Evolutionary conservation across 164 flowering plant genomes (phyloP), one percentile per base, ranked within the genome.

Genomic region (Aristolochia californica): DNA sequence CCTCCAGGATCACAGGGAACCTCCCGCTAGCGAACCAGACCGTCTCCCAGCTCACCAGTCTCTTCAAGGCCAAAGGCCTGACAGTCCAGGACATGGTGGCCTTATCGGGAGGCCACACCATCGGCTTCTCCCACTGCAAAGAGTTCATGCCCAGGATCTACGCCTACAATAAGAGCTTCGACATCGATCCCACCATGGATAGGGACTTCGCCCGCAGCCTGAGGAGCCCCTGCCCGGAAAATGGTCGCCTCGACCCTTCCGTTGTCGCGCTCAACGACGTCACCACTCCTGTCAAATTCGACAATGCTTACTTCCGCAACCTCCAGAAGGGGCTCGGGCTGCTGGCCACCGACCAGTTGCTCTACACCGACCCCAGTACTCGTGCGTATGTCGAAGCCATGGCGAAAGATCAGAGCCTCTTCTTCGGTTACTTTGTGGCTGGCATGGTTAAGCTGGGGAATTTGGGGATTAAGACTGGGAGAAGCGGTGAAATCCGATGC

Each of bases 51-150:
- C 66, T 84, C 22, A 59, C 77, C 55, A 23, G 60, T 43, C 50
- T 82, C 1, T 82, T 85, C 66, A 45, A 44, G 0, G 21, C 68
- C 5, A 62, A 68, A 28, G 80, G 83, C 0, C 75, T 83, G 59
- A 48, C 71, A 7, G 62, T 70, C 2, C 66, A 63, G 18, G 93
- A 88, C 68, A 80, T 79, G 86, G 90, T 83, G 45, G 90, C 91
- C 5, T 63, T 87, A 9, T 54, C 75, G 44, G 96, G 96, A 0
- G 90, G 80, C 15, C 96, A 87, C 73, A 81, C 96, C 9, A 73
- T 85, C 12, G 96, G 93, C 9, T 80, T 88, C 68, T 75, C 93
- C 0, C 96, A 88, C 60, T 88, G 96, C 72, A 62, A 64, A 45
- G 85, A 85, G 52, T 88, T 85, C 72, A 68, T 59, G 57, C 5